phyloP scores from a whole-genome alignment of 2,329 filamentous ascomycete genomes.

The Dothiorella sarmentorum region DNA sequence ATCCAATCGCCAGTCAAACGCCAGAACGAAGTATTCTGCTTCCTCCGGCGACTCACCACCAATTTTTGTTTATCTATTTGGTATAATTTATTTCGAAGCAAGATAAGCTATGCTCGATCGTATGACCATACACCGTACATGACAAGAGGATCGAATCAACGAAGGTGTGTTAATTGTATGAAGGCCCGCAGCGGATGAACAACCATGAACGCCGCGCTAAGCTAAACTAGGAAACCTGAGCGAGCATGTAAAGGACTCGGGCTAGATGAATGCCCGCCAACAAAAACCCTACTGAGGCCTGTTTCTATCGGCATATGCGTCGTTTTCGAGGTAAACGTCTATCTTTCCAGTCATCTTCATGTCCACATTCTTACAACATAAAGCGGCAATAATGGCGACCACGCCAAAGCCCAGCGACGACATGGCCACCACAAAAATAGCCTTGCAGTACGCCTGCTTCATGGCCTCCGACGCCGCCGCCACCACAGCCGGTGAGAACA shows the following conservation, averaged over 20 bases:
- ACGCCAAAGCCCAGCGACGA: constrained; percentile 24
- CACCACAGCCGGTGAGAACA: constrained; percentile 21
- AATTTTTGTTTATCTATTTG: no score
- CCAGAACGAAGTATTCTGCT: neutral
- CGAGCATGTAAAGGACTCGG: neutral
- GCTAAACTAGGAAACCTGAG: neutral
- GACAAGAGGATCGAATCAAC: no score
- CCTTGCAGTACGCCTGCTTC: constrained; percentile 24
- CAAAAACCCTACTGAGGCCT: neutral
- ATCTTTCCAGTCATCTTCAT: constrained; percentile 9
- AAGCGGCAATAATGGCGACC: constrained; percentile 23
- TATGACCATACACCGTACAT: no score
- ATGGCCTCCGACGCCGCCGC: constrained; percentile 24
- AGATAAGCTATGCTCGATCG: no score
- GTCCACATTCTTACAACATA: constrained; percentile 19
- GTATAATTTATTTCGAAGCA: no score
- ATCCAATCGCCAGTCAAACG: no score
- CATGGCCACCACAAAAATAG: constrained; percentile 21
- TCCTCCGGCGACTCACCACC: no score
- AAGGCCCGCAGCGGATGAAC: no score
- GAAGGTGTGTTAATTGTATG: no score
- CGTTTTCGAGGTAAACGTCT: constrained; percentile 4
- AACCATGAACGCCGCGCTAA: no score
- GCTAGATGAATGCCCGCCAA: no score
- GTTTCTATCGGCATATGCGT: neutral